phyloP scores from a whole-genome alignment of 495 filamentous ascomycete genomes.

The Hypoxylon rickii region DNA sequence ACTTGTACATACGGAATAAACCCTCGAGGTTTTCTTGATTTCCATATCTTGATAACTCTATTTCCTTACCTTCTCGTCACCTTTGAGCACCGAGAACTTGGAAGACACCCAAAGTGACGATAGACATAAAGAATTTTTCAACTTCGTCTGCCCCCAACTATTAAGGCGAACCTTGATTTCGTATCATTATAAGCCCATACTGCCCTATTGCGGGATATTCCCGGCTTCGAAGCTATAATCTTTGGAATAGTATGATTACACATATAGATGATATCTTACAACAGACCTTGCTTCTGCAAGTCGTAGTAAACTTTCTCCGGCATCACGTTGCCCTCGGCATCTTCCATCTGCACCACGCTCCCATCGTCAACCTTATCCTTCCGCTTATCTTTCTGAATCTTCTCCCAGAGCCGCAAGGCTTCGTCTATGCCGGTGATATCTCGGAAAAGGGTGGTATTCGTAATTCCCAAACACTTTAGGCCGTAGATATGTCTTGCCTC shows the following conservation, averaged over 20 bases:
- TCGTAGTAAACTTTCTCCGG: conserved; percentile 96
- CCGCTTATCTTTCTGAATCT: conserved; percentile 85
- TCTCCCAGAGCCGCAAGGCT: conserved; percentile 86
- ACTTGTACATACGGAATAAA: no score
- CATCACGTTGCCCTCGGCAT: conserved; percentile 97
- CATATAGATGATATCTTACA: conserved; percentile 45
- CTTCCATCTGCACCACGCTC: conserved; percentile 96
- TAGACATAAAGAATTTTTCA: no score
- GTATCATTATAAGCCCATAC: no score
- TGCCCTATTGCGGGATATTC: no score
- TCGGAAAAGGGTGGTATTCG: conserved; percentile 86
- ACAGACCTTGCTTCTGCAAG: conserved; percentile 70
- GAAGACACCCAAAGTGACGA: no score
- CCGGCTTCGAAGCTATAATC: neutral
- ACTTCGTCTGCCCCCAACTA: no score
- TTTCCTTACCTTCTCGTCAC: no score
- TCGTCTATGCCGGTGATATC: conserved; percentile 94
- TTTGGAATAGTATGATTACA: neutral
- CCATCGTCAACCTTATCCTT: conserved; percentile 74
- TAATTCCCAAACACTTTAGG: conserved; percentile 90
- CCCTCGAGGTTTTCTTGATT: no score
- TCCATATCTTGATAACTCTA: no score
- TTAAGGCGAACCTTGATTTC: no score
- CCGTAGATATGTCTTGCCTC: conserved; percentile 91
- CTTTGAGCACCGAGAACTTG: no score